phyloP scores from a whole-genome alignment of 208 protist genomes.

The Leishmania guyanensis region DNA sequence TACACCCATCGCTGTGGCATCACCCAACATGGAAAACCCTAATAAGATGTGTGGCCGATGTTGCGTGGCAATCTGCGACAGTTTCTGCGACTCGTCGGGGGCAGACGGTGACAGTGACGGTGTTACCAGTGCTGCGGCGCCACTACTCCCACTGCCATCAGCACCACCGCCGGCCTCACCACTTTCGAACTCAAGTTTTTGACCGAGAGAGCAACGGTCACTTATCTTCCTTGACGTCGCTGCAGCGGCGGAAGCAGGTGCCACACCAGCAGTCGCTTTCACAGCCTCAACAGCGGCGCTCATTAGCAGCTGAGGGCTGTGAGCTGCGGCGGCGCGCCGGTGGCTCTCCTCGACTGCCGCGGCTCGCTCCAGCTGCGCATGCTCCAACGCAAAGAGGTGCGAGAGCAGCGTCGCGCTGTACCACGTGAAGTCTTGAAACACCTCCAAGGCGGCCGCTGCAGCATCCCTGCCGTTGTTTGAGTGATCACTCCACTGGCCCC shows the following conservation, averaged over 20 bases:
- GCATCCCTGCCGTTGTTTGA: not conserved
- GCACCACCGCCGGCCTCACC: not conserved
- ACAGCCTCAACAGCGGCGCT: constrained; percentile 19
- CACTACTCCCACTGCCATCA: too few relatives aligned
- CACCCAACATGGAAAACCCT: constrained; percentile 8
- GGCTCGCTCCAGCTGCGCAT: constrained; percentile 31
- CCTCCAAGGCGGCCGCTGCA: constrained; percentile 11
- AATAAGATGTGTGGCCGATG: constrained; percentile 30
- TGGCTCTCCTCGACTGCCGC: constrained; percentile 21
- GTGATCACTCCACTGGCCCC: constrained; percentile 16
- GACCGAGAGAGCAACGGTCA: not conserved
- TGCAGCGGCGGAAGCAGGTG: not conserved
- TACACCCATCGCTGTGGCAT: not conserved
- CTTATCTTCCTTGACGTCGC: not conserved
- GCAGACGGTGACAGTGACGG: not conserved
- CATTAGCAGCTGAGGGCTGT: constrained; percentile 29
- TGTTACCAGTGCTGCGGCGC: not conserved
- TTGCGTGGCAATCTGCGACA: constrained; percentile 1
- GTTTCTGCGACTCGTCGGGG: not conserved
- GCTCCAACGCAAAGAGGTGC: constrained; percentile 39
- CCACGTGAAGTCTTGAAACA: constrained; percentile 42
- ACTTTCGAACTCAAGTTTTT: not conserved
- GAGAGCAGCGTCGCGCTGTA: constrained; percentile 49
- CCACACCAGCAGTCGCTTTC: constrained; percentile 2
- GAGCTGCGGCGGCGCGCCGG: constrained; percentile 5